These are phyloP conservation scores for Jamesozyma spencerorum DNA, from an alignment of 805 yeast species.

Conservation along the genomic window DNA sequence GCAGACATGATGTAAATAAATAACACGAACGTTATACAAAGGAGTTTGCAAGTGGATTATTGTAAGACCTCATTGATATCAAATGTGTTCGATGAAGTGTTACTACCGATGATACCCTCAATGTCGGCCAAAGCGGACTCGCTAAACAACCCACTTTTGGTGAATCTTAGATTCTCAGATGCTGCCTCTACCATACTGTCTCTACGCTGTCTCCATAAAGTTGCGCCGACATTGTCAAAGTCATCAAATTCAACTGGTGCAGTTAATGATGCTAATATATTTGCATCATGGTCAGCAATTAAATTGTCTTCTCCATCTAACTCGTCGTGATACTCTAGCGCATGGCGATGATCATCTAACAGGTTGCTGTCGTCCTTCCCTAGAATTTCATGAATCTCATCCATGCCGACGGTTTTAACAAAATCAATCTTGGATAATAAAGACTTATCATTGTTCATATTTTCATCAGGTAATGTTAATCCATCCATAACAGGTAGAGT, in stretches of 20 bases:
- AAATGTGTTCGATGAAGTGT: conserved; percentile 13
- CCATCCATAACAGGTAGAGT: not conserved
- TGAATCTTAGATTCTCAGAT: conserved; percentile 63
- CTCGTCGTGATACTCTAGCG: conserved; percentile 4
- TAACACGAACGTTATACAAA: too few species aligned
- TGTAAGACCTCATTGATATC: conserved; percentile 24
- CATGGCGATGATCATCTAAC: conserved; percentile 10
- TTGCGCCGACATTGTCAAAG: conserved; percentile 16
- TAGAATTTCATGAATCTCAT: conserved; percentile 26
- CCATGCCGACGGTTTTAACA: conserved; percentile 24
- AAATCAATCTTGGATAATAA: conserved; percentile 17
- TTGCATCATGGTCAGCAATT: conserved; percentile 20
- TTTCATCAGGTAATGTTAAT: not conserved
- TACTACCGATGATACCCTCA: conserved; percentile 40
- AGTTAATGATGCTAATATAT: conserved; percentile 27
- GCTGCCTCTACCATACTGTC: conserved; percentile 68
- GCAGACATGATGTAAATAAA: too few species aligned
- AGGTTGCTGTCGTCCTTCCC: conserved; percentile 19
- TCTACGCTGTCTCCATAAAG: conserved; percentile 44
- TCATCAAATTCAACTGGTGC: conserved; percentile 27
- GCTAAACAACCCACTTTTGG: conserved; percentile 67
- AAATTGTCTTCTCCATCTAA: conserved; percentile 6
- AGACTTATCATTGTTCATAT: not conserved
- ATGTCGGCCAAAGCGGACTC: conserved; percentile 67
- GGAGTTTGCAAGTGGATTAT: too few species aligned